Evolutionary conservation across 208 protist species (phyloP).

Genomic region (Trypanosomatidae sp.): DNA sequence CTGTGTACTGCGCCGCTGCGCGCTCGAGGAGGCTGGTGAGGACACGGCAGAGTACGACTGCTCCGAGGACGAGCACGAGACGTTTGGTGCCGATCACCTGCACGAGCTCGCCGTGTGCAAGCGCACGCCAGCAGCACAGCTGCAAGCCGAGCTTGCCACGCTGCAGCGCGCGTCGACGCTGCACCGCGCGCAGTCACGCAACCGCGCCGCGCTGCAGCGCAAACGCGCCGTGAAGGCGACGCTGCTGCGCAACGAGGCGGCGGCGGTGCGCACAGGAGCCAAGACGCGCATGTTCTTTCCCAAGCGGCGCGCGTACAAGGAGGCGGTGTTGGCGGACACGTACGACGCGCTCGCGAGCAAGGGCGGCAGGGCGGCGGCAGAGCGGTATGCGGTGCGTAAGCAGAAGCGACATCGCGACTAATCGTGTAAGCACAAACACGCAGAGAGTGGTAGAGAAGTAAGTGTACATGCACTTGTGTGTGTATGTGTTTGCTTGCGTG

Average conservation of each 20-base stretch:
- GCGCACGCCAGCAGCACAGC: constrained; percentile 23
- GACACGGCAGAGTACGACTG: constrained; percentile 73
- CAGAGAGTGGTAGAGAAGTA: neutral
- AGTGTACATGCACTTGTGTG: neutral
- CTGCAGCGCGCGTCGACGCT: constrained; percentile 61
- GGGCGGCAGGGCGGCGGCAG: constrained; percentile 69
- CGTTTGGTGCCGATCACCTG: constrained; percentile 55
- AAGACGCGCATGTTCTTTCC: constrained; percentile 69
- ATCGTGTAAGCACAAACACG: constrained; percentile 1
- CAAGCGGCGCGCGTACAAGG: constrained; percentile 64
- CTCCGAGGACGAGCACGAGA: constrained; percentile 60
- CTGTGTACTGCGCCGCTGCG: constrained; percentile 43
- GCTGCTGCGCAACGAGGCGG: constrained; percentile 58
- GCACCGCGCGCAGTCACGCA: constrained; percentile 27
- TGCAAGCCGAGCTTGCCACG: constrained; percentile 42
- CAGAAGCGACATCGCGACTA: constrained; percentile 6
- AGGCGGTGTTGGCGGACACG: constrained; percentile 46
- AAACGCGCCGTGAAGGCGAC: constrained; percentile 24
- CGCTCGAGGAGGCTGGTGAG: constrained; percentile 51
- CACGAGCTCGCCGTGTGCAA: constrained; percentile 42
- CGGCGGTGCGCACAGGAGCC: constrained; percentile 43
- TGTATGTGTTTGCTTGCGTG: constrained; percentile 1
- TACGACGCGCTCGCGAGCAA: constrained; percentile 53
- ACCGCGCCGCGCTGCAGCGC: constrained; percentile 17
- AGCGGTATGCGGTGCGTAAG: constrained; percentile 61